Evolutionary conservation across 225 moss, liverwort and hornwort species (phyloP).

Genomic region (Physcomitrium patens): DNA sequence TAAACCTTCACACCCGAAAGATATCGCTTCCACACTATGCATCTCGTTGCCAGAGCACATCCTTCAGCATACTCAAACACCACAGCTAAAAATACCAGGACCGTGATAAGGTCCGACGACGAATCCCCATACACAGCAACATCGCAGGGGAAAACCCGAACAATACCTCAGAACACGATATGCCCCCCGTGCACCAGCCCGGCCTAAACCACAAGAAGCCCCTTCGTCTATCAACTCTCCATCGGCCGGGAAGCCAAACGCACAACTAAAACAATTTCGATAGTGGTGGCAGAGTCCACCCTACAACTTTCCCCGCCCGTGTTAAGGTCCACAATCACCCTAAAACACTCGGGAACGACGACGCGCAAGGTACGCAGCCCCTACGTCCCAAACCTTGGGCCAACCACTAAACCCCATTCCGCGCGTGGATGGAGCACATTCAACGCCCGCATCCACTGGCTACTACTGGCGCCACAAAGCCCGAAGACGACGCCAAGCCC

Average conservation of each 20-base stretch:
- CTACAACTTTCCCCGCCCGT: background rate
- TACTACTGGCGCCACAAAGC: slow-evolving; percentile 7
- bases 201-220: background rate
- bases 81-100: background rate
- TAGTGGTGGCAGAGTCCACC: background rate
- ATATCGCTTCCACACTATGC: background rate
- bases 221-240: background rate
- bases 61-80: background rate
- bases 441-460: slow-evolving; percentile 19
- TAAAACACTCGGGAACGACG: background rate
- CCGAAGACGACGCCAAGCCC: background rate
- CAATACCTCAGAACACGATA: background rate
- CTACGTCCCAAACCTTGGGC: background rate
- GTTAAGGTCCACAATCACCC: background rate
- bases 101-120: background rate
- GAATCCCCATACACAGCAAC: background rate
- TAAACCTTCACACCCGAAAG: background rate
- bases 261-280: too few species aligned
- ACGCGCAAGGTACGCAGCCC: background rate
- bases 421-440: slow-evolving; percentile 21
- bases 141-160: background rate
- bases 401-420: background rate
- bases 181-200: background rate
- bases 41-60: background rate
- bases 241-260: background rate